Evolutionary conservation across 2,329 filamentous ascomycete species (phyloP).

Genomic region (Daldinia eschscholtzii): DNA sequence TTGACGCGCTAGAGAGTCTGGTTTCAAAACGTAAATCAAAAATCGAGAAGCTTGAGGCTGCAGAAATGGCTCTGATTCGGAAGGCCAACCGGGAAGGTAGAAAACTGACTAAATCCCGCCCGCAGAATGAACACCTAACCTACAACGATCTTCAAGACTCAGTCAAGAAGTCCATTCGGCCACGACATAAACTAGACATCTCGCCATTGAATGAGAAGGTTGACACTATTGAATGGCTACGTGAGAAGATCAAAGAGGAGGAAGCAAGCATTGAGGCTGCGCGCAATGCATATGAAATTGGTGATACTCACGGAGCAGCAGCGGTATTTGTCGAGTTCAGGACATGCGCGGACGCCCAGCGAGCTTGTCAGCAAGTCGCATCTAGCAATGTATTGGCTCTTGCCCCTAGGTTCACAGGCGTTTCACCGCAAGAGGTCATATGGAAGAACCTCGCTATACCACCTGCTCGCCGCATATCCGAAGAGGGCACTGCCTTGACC

Average conservation of each 20-base stretch:
- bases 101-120: slow-evolving; percentile 56
- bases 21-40: slow-evolving; percentile 81
- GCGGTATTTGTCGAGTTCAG: slow-evolving; percentile 95
- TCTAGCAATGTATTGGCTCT: slow-evolving; percentile 47
- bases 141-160: slow-evolving; percentile 46
- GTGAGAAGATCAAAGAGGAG: slow-evolving; percentile 69
- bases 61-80: slow-evolving; percentile 85
- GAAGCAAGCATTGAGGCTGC: slow-evolving; percentile 57
- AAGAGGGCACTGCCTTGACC: slow-evolving; percentile 69
- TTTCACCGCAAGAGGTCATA: slow-evolving; percentile 84
- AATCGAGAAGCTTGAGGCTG: slow-evolving; percentile 83
- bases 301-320: slow-evolving; percentile 58
- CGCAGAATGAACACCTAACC: slow-evolving; percentile 19
- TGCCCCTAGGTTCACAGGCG: slow-evolving; percentile 60
- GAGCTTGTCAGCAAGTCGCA: slow-evolving; percentile 74
- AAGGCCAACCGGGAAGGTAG: slow-evolving; percentile 74
- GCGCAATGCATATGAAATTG: slow-evolving; percentile 47
- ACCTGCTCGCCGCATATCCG: slow-evolving; percentile 48
- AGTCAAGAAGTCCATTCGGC: slow-evolving; percentile 46
- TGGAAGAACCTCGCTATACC: slow-evolving; percentile 80
- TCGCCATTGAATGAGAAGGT: slow-evolving; percentile 79
- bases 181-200: slow-evolving; percentile 71
- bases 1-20: slow-evolving; percentile 78
- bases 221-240: slow-evolving; percentile 88
- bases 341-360: slow-evolving; percentile 84